These are phyloP conservation scores for Metschnikowia aberdeeniae DNA, from an alignment of 805 yeast species.

Conservation along the genomic window DNA sequence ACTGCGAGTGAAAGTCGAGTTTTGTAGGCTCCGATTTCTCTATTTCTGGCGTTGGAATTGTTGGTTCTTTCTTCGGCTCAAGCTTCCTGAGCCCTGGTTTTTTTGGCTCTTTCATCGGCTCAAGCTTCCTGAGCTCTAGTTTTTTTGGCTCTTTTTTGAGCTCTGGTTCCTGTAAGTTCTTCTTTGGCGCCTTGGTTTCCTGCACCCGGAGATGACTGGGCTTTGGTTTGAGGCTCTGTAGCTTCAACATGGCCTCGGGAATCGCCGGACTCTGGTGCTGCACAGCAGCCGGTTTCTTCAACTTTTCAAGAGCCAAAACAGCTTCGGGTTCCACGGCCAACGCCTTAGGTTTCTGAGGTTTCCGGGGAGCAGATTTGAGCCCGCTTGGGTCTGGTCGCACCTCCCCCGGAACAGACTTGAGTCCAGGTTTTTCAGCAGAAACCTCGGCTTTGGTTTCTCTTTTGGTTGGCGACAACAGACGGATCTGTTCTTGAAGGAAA, in stretches of 20 bases:
- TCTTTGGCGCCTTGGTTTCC: background rate
- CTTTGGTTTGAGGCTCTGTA: constrained; percentile 11
- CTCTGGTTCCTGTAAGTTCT: background rate
- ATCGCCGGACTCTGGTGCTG: constrained; percentile 8
- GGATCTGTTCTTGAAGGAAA: constrained; percentile 6
- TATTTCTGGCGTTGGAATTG: background rate
- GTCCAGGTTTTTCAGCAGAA: background rate
- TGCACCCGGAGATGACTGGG: background rate
- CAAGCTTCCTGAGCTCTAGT: background rate
- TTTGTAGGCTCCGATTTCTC: background rate
- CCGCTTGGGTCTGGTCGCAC: constrained; percentile 7
- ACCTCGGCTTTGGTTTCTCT: background rate
- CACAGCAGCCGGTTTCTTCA: constrained; percentile 5
- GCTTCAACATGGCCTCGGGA: constrained; percentile 25
- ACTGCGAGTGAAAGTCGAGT: constrained; percentile 10
- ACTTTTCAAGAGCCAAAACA: constrained; percentile 8
- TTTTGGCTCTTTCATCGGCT: background rate
- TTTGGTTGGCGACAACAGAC: constrained; percentile 12
- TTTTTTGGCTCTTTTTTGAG: background rate
- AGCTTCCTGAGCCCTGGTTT: background rate
- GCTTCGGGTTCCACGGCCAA: constrained; percentile 9
- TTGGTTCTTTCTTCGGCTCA: background rate
- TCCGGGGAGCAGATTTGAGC: background rate
- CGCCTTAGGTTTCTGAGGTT: constrained; percentile 9
- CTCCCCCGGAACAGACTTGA: background rate